Evolutionary conservation across 192 early-diverging fungal species (phyloP).

Genomic region (Paraglomus brasilianum): DNA sequence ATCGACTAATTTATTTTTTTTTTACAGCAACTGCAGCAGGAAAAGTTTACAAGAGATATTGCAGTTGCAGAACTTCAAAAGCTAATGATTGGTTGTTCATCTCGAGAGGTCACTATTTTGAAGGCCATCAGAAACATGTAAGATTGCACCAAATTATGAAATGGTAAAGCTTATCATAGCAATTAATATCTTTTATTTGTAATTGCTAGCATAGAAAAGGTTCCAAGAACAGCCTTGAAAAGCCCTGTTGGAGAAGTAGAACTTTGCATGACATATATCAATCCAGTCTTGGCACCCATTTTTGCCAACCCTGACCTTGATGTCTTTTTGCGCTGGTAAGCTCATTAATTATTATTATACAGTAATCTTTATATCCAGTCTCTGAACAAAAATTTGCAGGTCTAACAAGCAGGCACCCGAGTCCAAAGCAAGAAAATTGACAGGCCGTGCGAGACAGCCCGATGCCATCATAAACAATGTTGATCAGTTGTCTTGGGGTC

Average conservation of each 20-base stretch:
- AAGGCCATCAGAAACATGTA: too few species aligned
- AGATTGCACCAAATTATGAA: too few species aligned
- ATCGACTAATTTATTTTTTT: too few species aligned
- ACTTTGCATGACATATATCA: slow-evolving; percentile 31
- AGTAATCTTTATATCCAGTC: slow-evolving; percentile 19
- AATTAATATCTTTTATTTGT: too few species aligned
- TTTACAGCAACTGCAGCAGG: too few species aligned
- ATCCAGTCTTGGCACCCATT: slow-evolving; percentile 23
- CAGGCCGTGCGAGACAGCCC: slow-evolving; percentile 6
- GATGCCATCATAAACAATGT: slow-evolving; percentile 30
- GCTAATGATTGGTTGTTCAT: too few species aligned
- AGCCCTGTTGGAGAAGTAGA: slow-evolving; percentile 27
- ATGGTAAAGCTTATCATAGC: too few species aligned
- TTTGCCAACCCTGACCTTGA: slow-evolving; percentile 30
- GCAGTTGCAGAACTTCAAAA: too few species aligned
- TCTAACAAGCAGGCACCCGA: neutral
- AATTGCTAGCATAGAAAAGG: too few species aligned
- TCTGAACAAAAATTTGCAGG: slow-evolving; percentile 17
- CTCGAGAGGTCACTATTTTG: too few species aligned
- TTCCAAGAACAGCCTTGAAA: slow-evolving; percentile 9
- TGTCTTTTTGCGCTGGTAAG: slow-evolving; percentile 29
- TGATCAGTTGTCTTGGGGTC: slow-evolving; percentile 12
- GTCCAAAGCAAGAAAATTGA: slow-evolving; percentile 25
- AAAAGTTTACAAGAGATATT: too few species aligned
- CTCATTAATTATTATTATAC: slow-evolving; percentile 24